These are phyloP conservation scores for Obelidium mucronatum DNA, from an alignment of 192 early-diverging fungal genomes.

Conservation along the genomic window DNA sequence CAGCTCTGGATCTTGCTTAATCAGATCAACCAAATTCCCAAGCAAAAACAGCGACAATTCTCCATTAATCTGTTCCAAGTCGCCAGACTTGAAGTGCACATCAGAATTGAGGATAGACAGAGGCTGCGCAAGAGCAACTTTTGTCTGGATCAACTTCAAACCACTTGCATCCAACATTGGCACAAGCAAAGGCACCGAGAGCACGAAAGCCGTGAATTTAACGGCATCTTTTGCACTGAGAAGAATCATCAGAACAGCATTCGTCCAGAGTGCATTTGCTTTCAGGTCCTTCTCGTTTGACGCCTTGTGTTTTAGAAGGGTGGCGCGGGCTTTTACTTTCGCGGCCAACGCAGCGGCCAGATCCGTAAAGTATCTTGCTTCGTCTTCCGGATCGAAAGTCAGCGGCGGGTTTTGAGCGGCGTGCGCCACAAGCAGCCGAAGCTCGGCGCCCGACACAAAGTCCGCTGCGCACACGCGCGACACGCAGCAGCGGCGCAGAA, in stretches of 20 bases:
- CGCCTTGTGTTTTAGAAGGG: neutral
- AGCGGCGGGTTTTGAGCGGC: neutral
- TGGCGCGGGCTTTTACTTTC: neutral
- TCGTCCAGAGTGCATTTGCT: constrained; percentile 3
- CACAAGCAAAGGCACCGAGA: constrained; percentile 19
- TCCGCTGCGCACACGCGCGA: no score
- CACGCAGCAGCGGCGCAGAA: no score
- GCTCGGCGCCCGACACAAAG: neutral
- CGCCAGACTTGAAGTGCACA: neutral
- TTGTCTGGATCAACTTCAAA: neutral
- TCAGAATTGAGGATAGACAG: neutral
- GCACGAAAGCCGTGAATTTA: neutral
- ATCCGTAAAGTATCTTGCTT: neutral
- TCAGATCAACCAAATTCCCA: neutral
- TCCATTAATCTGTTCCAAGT: constrained; percentile 5
- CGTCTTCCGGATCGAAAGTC: neutral
- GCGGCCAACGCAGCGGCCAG: neutral
- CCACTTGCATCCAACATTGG: constrained; percentile 6
- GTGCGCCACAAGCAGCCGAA: neutral
- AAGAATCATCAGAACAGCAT: constrained; percentile 1
- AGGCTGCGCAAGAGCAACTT: neutral
- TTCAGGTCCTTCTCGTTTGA: neutral
- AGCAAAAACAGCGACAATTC: constrained; percentile 23
- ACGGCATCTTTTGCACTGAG: neutral
- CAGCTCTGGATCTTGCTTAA: neutral